These are phyloP conservation scores for Dipteronia dyeriana DNA, from an alignment of 345 rosid genomes.

Conservation along the genomic window DNA sequence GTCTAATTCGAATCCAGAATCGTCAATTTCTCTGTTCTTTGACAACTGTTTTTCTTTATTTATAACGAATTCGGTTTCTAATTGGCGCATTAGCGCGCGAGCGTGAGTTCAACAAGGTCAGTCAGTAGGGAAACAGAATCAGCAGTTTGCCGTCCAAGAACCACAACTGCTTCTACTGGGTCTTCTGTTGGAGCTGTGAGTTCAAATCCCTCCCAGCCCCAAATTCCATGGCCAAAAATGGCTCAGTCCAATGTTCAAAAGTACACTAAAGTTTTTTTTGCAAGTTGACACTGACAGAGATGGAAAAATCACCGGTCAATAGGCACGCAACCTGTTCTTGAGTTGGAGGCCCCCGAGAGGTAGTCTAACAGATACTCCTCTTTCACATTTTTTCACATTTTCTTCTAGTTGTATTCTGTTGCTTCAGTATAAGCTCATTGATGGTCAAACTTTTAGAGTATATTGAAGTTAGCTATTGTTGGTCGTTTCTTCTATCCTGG, in stretches of 20 bases:
- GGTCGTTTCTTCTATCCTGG: neutral
- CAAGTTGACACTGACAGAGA: constrained; percentile 96
- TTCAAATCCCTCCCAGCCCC: constrained; percentile 51
- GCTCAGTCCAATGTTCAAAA: constrained; percentile 78
- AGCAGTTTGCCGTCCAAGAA: constrained; percentile 35
- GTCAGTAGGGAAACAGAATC: constrained; percentile 34
- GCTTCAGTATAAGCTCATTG: constrained; percentile 6
- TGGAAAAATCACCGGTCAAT: constrained; percentile 85
- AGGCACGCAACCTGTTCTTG: constrained; percentile 87
- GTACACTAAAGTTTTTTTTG: constrained; percentile 80
- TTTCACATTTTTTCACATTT: too few species aligned
- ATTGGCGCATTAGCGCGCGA: too few species aligned
- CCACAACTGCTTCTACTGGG: constrained; percentile 42
- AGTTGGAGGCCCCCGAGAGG: constrained; percentile 99
- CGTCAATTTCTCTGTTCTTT: too few species aligned
- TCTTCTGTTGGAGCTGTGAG: constrained; percentile 55
- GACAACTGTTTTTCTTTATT: too few species aligned
- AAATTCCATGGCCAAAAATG: constrained; percentile 80
- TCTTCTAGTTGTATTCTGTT: constrained; percentile 13
- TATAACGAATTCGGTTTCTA: too few species aligned
- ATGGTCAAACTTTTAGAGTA: neutral
- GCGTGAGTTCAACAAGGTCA: constrained; percentile 44
- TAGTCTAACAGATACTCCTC: constrained; percentile 31
- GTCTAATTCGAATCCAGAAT: too few species aligned
- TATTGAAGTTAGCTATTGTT: constrained; percentile 6